Evolutionary conservation across 495 filamentous ascomycete species (phyloP).

Genomic region (Talaromyces borbonicus): DNA sequence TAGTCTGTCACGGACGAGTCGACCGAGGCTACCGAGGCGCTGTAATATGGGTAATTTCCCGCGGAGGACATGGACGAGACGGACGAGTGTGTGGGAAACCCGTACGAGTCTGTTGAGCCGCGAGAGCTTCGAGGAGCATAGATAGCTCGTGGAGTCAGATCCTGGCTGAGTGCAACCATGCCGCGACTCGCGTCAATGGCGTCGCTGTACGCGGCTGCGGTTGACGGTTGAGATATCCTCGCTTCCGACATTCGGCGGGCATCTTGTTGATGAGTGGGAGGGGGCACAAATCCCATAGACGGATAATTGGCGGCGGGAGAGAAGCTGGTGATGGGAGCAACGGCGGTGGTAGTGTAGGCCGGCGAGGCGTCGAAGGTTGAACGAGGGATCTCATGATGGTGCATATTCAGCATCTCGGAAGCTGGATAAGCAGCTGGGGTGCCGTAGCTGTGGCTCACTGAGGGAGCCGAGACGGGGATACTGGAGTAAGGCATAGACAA

Average conservation of each 20-base stretch:
- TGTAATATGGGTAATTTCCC: conserved; percentile 63
- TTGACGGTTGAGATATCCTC: conserved; percentile 28
- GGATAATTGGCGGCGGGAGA: conserved; percentile 47
- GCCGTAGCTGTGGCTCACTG: conserved; percentile 62
- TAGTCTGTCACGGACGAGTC: conserved; percentile 94
- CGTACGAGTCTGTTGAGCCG: conserved; percentile 81
- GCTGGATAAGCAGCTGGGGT: conserved; percentile 52
- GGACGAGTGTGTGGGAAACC: conserved; percentile 89
- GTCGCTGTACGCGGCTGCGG: conserved; percentile 26
- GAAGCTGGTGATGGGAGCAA: conserved; percentile 57
- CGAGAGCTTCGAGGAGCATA: conserved; percentile 61
- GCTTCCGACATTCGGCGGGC: conserved; percentile 69
- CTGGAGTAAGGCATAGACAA: conserved; percentile 66
- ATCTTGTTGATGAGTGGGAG: conserved; percentile 46
- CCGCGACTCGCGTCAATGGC: conserved; percentile 73
- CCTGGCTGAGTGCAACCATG: conserved; percentile 92
- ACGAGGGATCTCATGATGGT: conserved; percentile 59
- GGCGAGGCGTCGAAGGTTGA: conserved; percentile 47
- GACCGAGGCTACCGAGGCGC: conserved; percentile 64
- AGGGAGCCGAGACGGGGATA: conserved; percentile 60
- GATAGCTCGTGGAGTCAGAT: conserved; percentile 71
- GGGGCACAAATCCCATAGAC: conserved; percentile 45
- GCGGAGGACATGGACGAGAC: conserved; percentile 89
- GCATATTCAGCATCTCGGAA: conserved; percentile 61
- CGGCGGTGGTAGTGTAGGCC: conserved; percentile 56